Evolutionary conservation across 2,329 filamentous ascomycete genomes (phyloP), one percentile per base, ranked within the genome.

Genomic region (Zymoseptoria ardabiliae): DNA sequence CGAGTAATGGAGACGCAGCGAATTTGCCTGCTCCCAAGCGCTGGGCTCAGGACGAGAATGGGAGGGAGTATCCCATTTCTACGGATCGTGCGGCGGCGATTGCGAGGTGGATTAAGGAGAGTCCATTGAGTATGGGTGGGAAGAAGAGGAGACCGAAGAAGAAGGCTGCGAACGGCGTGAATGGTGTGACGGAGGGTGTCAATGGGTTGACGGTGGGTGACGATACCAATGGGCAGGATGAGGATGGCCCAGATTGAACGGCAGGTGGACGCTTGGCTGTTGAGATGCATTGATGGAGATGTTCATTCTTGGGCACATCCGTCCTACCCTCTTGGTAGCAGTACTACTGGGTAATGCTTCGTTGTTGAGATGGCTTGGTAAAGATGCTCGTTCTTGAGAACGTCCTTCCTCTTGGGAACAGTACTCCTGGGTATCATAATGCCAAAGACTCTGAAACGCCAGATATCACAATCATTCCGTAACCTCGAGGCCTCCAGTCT

Each of bases 31-130:
- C 68, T 57, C 75, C 76, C 10, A 85, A 85, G 66, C 76, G 83
- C 8, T 87, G 84, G 84, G 81, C 82, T 4, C 79, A 84, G 58
- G 85, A 86, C 54, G 83, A 88, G 56, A 83, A 87, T 61, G 82
- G 81, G 0, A 84, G 83, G 67, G 87, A 90, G 64, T 89, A 88
- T 70, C 83, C 84, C 2, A 85, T 90, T 63, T 79, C 82, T 19
- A 89, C 87, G 1, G 86, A 89, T 63, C 81, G 89, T 21, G 88
- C 89, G 0, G 80, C 84, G 53, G 82, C 83, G 19, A 84, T 93
- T 59, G 82, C 85, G 0, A 76, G 82, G 50, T 94, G 90, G 89
- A 82, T 93, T 17, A 67, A 74, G 25, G 78, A 80, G 61, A 76
- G 77, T 30, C 78, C 78, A n/a, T 59, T 73, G 10, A 68, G 63